phyloP scores from a whole-genome alignment of 495 filamentous ascomycete species.

The Penicillium samsonianum region DNA sequence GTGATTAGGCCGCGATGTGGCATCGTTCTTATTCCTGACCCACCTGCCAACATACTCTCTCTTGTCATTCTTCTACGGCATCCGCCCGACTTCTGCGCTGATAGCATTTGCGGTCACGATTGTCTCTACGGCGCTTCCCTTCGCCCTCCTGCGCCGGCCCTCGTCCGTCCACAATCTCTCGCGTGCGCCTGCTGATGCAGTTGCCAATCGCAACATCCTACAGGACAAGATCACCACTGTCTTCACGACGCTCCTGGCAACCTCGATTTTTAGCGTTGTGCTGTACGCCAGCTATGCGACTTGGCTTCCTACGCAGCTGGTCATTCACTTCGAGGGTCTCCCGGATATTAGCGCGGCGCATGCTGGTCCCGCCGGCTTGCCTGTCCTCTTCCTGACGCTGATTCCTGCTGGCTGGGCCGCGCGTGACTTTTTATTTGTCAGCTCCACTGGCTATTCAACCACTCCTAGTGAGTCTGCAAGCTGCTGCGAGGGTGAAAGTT shows the following conservation, averaged over 20 bases:
- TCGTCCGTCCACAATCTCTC: conserved; percentile 62
- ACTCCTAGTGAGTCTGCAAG: conserved; percentile 51
- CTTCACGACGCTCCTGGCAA: conserved; percentile 64
- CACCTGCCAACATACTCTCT: conserved; percentile 72
- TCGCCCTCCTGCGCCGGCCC: conserved; percentile 65
- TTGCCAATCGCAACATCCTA: conserved; percentile 69
- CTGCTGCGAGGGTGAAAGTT: conserved; percentile 59
- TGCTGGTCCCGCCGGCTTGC: conserved; percentile 51
- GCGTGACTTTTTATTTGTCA: conserved; percentile 73
- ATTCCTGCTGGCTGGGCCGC: conserved; percentile 69
- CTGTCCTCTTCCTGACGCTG: conserved; percentile 51
- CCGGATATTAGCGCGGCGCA: conserved; percentile 64
- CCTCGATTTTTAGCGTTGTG: conserved; percentile 65
- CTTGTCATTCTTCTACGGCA: conserved; percentile 69
- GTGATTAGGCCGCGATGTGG: conserved; percentile 63
- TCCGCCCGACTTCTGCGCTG: conserved; percentile 58
- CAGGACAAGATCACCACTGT: conserved; percentile 62
- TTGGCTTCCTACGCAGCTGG: conserved; percentile 66
- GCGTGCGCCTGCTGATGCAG: conserved; percentile 36
- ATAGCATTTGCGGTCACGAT: conserved; percentile 63
- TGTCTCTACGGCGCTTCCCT: conserved; percentile 66
- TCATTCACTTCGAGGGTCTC: conserved; percentile 68
- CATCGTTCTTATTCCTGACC: conserved; percentile 65
- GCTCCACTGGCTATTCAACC: conserved; percentile 52
- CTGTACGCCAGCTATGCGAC: conserved; percentile 63